Evolutionary conservation across 2,329 filamentous ascomycete species (phyloP), one percentile per base, ranked within the genome.

Genomic region (Teratosphaeria pseudoeucalypti): DNA sequence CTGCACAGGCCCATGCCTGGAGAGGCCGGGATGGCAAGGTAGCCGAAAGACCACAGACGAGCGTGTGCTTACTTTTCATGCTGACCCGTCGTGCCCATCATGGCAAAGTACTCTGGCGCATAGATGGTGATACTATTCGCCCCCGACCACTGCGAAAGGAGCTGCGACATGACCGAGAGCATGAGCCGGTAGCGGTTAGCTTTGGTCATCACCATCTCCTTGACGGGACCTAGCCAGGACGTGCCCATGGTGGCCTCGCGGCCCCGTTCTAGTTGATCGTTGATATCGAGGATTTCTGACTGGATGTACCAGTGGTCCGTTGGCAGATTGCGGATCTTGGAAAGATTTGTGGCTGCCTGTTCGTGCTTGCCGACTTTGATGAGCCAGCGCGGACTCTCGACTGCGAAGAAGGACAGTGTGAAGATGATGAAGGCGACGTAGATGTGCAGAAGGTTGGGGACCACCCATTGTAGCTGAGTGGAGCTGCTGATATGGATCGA

Each of bases 371-470:
- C 69, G 29, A 68, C 65, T 60, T 71, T 72, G 60, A 70, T 54
- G 4, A 73, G 65, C 69, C 70, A 73, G 43, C 71, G 64, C 3
- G 71, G 71, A 23, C 63, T 66, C 55, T 73, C 71, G 59, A 68
- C 63, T 5, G 67, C 66, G 58, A 71, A 64, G 60, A 71, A 86
- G 11, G 84, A 88, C 14, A 91, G 78, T 59, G 83, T 66, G 68
- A 89, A 82, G 69, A 91, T 90, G 61, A 92, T 74, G 4, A 82
- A 82, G 2, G 88, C 85, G 68, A 92, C 90, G 68, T 90, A 90
- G 71, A 92, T 78, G 70, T 92, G 88, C 60, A 92, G 77, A 65
- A 84, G 85, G 52, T 87, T 90, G 0, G 89, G 88, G 0, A 90
- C 81, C 52, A 87, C 79, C 82, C 81, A 79, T 68, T n/a, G 76